Evolutionary conservation across 1,284 basidiomycete species (phyloP).

Genomic region (Trichosporon sp.): DNA sequence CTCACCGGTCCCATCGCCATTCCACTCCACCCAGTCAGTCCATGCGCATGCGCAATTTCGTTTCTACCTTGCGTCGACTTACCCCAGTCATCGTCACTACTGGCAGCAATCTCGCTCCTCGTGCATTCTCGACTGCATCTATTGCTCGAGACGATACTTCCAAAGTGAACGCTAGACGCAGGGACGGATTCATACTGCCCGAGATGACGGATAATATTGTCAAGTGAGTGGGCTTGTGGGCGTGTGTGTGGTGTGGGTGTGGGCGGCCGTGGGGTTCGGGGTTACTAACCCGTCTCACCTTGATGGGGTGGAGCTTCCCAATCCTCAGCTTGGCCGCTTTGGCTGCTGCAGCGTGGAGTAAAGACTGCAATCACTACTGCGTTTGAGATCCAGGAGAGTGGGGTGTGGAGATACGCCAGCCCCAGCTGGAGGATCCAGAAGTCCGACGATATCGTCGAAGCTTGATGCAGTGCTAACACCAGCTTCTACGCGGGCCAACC

Average conservation of each 20-base stretch:
- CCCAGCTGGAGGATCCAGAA: too few relatives aligned
- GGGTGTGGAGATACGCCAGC: too few relatives aligned
- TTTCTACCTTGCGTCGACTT: background rate
- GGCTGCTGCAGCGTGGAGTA: background rate
- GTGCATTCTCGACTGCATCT: background rate
- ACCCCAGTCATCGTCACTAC: background rate
- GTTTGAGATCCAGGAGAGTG: too few relatives aligned
- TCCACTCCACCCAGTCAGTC: background rate
- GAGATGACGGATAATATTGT: conserved; percentile 29
- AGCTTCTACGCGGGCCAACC: conserved; percentile 68
- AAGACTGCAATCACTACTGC: too few relatives aligned
- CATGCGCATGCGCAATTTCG: background rate
- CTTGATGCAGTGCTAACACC: background rate
- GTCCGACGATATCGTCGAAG: too few relatives aligned
- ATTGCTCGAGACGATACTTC: too few relatives aligned
- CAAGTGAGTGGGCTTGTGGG: conserved; percentile 43
- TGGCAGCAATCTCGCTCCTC: background rate
- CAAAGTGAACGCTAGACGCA: background rate
- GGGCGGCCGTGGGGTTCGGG: too few relatives aligned
- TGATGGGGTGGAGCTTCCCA: too few relatives aligned
- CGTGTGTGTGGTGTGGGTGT: too few relatives aligned
- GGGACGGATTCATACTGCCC: background rate
- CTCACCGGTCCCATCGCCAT: background rate
- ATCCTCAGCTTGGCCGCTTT: background rate
- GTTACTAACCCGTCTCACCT: background rate